Percentiles rank a stretch among this genome's conserved stretches.
These are phyloP conservation scores for Mortierella claussenii DNA, from an alignment of 192 early-diverging fungal species.

Conservation along the genomic window DNA sequence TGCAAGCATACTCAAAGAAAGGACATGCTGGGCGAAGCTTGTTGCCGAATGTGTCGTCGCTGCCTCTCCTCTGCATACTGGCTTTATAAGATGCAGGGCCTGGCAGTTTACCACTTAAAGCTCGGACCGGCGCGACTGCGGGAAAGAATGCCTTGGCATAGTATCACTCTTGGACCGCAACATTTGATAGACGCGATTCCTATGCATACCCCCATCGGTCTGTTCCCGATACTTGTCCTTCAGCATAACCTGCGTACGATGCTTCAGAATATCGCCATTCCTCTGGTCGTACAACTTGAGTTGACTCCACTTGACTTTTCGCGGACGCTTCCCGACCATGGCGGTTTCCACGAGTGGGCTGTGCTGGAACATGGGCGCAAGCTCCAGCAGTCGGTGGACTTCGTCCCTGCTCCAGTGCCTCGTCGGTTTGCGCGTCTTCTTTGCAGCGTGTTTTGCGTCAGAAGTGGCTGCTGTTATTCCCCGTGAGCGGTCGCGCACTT, in stretches of 20 bases:
- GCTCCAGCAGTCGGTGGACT: slow-evolving; percentile 18
- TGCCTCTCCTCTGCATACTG: too few species aligned
- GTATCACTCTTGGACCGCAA: neutral
- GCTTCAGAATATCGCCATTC: slow-evolving; percentile 26
- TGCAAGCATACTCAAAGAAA: too few species aligned
- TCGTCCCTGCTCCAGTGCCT: slow-evolving; percentile 21
- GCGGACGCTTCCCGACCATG: neutral
- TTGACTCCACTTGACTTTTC: slow-evolving; percentile 16
- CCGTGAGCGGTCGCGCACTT: too few species aligned
- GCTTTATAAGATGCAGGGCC: too few species aligned
- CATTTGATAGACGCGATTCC: slow-evolving; percentile 5
- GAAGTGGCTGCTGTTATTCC: too few species aligned
- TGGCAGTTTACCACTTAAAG: too few species aligned
- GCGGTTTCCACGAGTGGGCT: neutral
- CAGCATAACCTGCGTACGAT: slow-evolving; percentile 33
- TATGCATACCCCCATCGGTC: slow-evolving; percentile 33
- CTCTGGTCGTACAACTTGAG: slow-evolving; percentile 23
- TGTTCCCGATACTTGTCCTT: slow-evolving; percentile 47
- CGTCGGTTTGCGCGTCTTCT: slow-evolving; percentile 3
- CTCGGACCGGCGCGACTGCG: too few species aligned
- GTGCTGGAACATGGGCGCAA: slow-evolving; percentile 20
- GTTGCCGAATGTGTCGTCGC: neutral
- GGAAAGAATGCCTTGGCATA: slow-evolving; percentile 13
- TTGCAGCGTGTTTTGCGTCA: too few species aligned
- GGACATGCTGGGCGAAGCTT: neutral